Conservation (phyloP, 176 grass and related monocot genomes). For the Guadua angustifolia region DNA sequence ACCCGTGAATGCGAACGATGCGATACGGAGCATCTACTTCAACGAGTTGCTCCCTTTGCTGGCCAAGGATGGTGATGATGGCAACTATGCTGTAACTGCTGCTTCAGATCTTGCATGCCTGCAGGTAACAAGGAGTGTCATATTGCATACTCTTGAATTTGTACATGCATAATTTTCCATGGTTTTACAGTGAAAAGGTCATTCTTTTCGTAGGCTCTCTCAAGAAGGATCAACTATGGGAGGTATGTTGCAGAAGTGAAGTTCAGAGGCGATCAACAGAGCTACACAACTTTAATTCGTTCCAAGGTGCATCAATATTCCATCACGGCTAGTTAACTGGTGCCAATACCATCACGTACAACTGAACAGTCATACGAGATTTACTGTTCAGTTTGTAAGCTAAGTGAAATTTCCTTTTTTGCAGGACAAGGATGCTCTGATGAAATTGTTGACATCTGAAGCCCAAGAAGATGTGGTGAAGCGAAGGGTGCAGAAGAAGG, state of each 20-base stretch:
- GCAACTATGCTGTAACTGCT: constrained; percentile 70
- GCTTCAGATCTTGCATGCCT: constrained; percentile 78
- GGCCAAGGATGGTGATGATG: constrained; percentile 71
- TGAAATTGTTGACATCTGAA: constrained; percentile 80
- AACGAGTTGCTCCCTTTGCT: constrained; percentile 68
- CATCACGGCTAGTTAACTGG: no score
- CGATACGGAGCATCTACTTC: constrained; percentile 79
- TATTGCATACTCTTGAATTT: not conserved
- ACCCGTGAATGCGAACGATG: constrained; percentile 56
- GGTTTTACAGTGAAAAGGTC: not conserved
- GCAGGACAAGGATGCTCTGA: constrained; percentile 77
- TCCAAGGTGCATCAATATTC: constrained; percentile 54
- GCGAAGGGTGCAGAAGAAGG: constrained; percentile 84
- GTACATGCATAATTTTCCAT: not conserved
- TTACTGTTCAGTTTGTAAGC: not conserved
- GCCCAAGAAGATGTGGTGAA: constrained; percentile 79
- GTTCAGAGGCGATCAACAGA: constrained; percentile 69
- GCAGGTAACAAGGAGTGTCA: constrained; percentile 55
- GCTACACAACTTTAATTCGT: constrained; percentile 62
- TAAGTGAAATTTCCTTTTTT: constrained; percentile 5
- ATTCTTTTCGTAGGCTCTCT: constrained; percentile 54
- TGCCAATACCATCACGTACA: not conserved
- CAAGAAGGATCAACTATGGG: constrained; percentile 82
- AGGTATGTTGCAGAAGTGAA: constrained; percentile 92
- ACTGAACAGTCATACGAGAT: not conserved